Percentiles rank a stretch among this genome's conserved stretches.
Conservation (phyloP, 495 filamentous ascomycete genomes). For the Penicillium cinerascens region DNA sequence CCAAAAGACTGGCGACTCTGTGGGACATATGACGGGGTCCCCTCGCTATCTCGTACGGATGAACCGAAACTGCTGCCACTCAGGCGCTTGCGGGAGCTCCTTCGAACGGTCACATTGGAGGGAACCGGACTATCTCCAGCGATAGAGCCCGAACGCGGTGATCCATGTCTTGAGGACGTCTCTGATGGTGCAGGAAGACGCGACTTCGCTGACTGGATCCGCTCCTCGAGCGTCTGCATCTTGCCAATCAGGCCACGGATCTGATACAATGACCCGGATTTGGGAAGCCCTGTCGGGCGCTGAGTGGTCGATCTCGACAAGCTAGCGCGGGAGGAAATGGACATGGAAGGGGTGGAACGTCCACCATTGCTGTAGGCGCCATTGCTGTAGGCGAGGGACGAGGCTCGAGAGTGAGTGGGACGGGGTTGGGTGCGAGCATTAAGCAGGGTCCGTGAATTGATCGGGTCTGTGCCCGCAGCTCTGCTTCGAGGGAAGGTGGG, state of each 20-base stretch:
- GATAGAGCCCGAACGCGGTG: slow-evolving; percentile 59
- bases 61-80: slow-evolving; percentile 59
- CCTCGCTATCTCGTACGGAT: slow-evolving; percentile 48
- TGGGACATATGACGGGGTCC: slow-evolving; percentile 42
- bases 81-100: slow-evolving; percentile 62
- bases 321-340: slow-evolving; percentile 36
- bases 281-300: slow-evolving; percentile 51
- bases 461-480: slow-evolving; percentile 33
- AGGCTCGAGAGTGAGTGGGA: slow-evolving; percentile 47
- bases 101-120: slow-evolving; percentile 71
- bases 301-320: slow-evolving; percentile 28
- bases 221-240: slow-evolving; percentile 91
- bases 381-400: slow-evolving; percentile 49
- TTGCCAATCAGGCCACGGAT: slow-evolving; percentile 90
- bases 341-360: slow-evolving; percentile 38
- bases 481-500: slow-evolving; percentile 41
- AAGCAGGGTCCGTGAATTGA: slow-evolving; percentile 36
- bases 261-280: slow-evolving; percentile 85
- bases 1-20: slow-evolving; percentile 52
- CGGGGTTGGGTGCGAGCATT: slow-evolving; percentile 44
- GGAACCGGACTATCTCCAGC: slow-evolving; percentile 58
- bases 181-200: slow-evolving; percentile 78
- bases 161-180: slow-evolving; percentile 71
- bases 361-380: slow-evolving; percentile 37
- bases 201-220: slow-evolving; percentile 89